Base-by-base conservation (phyloP, 2,329 filamentous ascomycete species). In the Arthrobotrys conoides region DNA sequence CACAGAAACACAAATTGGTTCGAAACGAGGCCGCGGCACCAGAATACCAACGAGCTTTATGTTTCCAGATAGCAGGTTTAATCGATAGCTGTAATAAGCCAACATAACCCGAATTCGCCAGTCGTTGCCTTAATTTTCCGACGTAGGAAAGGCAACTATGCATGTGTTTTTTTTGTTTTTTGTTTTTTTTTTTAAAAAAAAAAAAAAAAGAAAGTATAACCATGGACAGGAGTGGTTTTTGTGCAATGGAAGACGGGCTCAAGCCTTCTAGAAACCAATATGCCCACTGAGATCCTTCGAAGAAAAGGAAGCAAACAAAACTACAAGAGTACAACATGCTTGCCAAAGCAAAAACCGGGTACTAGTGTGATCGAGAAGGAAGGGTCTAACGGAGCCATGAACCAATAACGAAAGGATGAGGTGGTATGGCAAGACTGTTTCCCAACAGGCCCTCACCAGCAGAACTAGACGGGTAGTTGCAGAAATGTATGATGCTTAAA, bases 221-320 rank as follows among this genome's bases (percentile, higher is more conserved):
- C 46, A 33, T 18, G 51, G 61, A 59, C 33, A 49, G 57, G 46
- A 38, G 49, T 44, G 44, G 41, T 61, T 63, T 38, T 76, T 59
- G 73, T 77, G 73, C 44, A 59, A 77, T 65, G 59, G 73, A 77
- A 77, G 59, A 51, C 59, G 48, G 65, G 61, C 22, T 66, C 66
- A 49, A 69, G 61, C 20, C 66, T 77, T 77, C 73, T 67, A 71
- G 73, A 77, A 77, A 77, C 14, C 30, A 41, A 68, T 59, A 49
- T 20, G 38, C 46, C 41, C 51, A 55, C 44, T 64, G 27, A 30
- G 64, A 55, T 66, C 73, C 63, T 66, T 71, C 57, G 49, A 61
- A 24, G 33, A 41, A 22, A 33, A 71, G 44, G 55, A 24, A 67
- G 61, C 73, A 77, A 77, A 71, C 73, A 59, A 44, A 14, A 44